These are phyloP conservation scores for Penicillium canescens DNA, from an alignment of 495 filamentous ascomycete species.

Conservation along the genomic window DNA sequence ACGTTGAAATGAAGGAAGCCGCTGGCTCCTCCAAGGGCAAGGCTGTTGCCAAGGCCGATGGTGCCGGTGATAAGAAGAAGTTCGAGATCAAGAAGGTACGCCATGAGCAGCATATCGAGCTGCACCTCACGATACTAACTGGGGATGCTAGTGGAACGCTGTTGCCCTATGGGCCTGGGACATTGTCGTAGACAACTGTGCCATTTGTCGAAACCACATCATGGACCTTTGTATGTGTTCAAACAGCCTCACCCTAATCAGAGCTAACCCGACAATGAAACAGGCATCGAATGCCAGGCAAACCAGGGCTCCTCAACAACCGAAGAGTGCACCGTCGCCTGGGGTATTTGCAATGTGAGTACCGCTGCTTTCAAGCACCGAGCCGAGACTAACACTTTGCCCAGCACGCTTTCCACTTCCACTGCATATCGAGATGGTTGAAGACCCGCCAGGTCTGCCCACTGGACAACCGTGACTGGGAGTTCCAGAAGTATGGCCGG, in stretches of 20 bases:
- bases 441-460: slow-evolving; percentile 99
- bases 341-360: slow-evolving; percentile 98
- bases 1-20: slow-evolving; percentile 95
- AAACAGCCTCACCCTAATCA: background rate
- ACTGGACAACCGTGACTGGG: slow-evolving; percentile 98
- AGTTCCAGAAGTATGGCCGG: slow-evolving; percentile 98
- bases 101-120: background rate
- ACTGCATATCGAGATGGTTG: slow-evolving; percentile 98
- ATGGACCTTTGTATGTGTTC: slow-evolving; percentile 87
- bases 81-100: slow-evolving; percentile 98
- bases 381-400: slow-evolving; percentile 5
- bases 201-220: slow-evolving; percentile 98
- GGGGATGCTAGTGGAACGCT: slow-evolving; percentile 80
- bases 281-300: slow-evolving; percentile 98
- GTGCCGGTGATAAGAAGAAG: slow-evolving; percentile 75
- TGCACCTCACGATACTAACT: slow-evolving; percentile 2
- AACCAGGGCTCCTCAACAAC: slow-evolving; percentile 97
- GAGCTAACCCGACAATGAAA: slow-evolving; percentile 3
- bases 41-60: slow-evolving; percentile 56
- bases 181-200: slow-evolving; percentile 99
- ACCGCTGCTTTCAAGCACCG: slow-evolving; percentile 3
- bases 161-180: slow-evolving; percentile 99
- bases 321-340: slow-evolving; percentile 97
- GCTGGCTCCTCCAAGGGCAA: slow-evolving; percentile 58
- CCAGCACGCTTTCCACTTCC: slow-evolving; percentile 99